Conservation (phyloP, 805 yeast genomes). For the Candida manassasensis region DNA sequence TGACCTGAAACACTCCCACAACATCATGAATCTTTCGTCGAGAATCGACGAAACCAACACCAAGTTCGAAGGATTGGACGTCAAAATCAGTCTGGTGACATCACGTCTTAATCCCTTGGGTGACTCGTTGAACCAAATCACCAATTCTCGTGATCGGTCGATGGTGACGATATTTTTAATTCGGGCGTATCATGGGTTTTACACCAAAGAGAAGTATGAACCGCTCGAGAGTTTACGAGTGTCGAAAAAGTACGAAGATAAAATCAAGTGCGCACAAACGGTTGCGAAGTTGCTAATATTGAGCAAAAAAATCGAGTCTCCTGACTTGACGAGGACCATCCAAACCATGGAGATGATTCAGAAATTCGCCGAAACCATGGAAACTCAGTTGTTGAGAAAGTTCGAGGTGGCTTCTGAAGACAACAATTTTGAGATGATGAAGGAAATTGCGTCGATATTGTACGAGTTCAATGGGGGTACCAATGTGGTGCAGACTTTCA, state of each 20-base stretch:
- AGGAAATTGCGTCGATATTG: conserved; percentile 68
- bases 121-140: conserved; percentile 59
- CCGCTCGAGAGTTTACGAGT: conserved; percentile 57
- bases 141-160: conserved; percentile 70
- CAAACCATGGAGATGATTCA: conserved; percentile 46
- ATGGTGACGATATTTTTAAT: conserved; percentile 67
- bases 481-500: conserved; percentile 76
- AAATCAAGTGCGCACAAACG: conserved; percentile 62
- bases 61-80: conserved; percentile 48
- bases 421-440: conserved; percentile 66
- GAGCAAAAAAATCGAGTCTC: conserved; percentile 59
- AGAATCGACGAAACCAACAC: conserved; percentile 42
- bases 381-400: conserved; percentile 58
- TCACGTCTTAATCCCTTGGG: conserved; percentile 65
- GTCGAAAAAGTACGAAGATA: conserved; percentile 44
- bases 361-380: conserved; percentile 73
- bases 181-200: conserved; percentile 72
- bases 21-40: conserved; percentile 52
- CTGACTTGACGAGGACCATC: conserved; percentile 43
- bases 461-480: conserved; percentile 81
- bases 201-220: conserved; percentile 47
- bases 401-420: conserved; percentile 73
- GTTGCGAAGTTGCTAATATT: conserved; percentile 62
- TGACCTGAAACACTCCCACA: conserved; percentile 64
- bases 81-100: conserved; percentile 51